Base-by-base conservation (phyloP, 495 filamentous ascomycete genomes). In the Annulohypoxylon bovei region DNA sequence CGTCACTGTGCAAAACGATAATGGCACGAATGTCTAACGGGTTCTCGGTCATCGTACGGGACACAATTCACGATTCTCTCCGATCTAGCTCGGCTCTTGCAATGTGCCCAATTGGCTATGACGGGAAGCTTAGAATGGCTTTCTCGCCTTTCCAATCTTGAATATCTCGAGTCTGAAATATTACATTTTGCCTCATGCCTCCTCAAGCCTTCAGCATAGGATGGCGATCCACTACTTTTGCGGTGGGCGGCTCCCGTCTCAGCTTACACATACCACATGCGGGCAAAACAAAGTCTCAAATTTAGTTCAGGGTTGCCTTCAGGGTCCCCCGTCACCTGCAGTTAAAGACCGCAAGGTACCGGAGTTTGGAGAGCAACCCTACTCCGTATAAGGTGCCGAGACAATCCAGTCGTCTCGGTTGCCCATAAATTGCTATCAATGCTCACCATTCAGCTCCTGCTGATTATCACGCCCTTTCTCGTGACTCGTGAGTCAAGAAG, bases 21-120 rank as follows among this genome's bases (percentile, higher is more conserved):
- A 68, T 39, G 25, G 65, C 70, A 72, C 70, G 70, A 72, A 72
- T 57, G 70, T 72, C 65, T 6, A 65, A 72, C 70, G 70, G 70
- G 70, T 65, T 65, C 70, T 68, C 70, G 70, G 70, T 16, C 65
- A 46, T 35, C 30, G 47, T 42, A 65, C 70, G 70, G 70, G 16
- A 50, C 35, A 44, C 50, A 62, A 62, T 58, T 50, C 61, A 72
- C 70, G 70, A 68, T 68, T 72, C 55, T 65, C 49, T 72, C 70
- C 70, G 70, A 72, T 28, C 7, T 49, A 65, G 70, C 70, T 72
- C 70, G 70, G 70, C 70, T 72, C 60, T 72, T 72, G 35, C 40
- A 54, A 40, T 47, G 20, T 57, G 22, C 40, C 64, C 39, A 57
- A 44, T 72, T 61, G 32, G 49, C 49, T 35, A 22, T 16, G 23